These are phyloP conservation scores for Wallacemonas collosoma DNA, from an alignment of 208 protist species.

Conservation along the genomic window DNA sequence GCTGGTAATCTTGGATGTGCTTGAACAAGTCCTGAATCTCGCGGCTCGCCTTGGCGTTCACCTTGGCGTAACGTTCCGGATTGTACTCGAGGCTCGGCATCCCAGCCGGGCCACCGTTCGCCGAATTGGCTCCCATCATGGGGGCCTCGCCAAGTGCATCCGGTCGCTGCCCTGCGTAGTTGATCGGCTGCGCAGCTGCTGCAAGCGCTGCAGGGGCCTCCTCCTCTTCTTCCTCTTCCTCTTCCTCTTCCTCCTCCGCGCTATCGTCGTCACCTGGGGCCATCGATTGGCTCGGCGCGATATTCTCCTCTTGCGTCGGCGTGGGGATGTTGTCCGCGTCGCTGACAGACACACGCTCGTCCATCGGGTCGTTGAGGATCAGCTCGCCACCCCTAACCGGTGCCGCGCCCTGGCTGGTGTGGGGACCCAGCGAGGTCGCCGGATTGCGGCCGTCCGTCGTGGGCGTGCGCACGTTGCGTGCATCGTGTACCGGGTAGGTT, in stretches of 20 bases:
- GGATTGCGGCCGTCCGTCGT: conserved; percentile 2
- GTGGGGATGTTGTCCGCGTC: conserved; percentile 59
- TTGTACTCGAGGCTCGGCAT: conserved; percentile 75
- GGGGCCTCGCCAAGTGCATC: conserved; percentile 56
- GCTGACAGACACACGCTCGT: conserved; percentile 79
- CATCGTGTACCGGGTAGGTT: conserved; percentile 39
- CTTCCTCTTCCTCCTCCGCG: conserved; percentile 12
- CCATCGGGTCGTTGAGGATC: conserved; percentile 87
- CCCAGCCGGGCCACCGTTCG: conserved; percentile 3
- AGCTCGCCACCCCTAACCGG: conserved; percentile 32
- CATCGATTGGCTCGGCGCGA: conserved; percentile 4
- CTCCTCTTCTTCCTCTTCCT: conserved; percentile 21
- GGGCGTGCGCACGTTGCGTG: conserved; percentile 39
- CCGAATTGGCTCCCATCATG: conserved; percentile 24
- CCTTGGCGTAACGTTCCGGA: conserved; percentile 84
- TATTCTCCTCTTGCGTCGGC: conserved; percentile 23
- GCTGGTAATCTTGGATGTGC: conserved; percentile 94
- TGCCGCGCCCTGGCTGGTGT: background rate
- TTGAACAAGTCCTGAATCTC: conserved; percentile 98
- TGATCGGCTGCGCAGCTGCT: conserved; percentile 31
- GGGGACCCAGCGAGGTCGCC: conserved; percentile 2
- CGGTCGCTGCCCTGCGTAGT: conserved; percentile 64
- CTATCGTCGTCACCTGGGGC: conserved; percentile 15
- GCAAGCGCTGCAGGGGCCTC: conserved; percentile 18
- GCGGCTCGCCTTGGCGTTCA: conserved; percentile 78